Percentiles rank a stretch among this genome's conserved stretches.
Conservation (phyloP, 202 grass and related monocot genomes). For the Cymbopogon flexuosus region DNA sequence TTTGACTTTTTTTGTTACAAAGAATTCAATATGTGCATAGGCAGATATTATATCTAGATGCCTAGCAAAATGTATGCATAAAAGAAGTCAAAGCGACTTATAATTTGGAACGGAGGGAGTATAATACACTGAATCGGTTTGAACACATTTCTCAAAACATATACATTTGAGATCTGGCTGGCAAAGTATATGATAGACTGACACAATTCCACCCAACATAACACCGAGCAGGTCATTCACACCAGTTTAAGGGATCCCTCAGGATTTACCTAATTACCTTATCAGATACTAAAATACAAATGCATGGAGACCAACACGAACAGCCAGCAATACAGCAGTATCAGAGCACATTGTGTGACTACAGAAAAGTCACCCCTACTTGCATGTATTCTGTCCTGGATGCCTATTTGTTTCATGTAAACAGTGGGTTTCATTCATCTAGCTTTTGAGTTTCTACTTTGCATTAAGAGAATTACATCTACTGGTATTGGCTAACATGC, state of each 20-base stretch:
- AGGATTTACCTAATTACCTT: slow-evolving; percentile 10
- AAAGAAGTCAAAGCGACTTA: no score
- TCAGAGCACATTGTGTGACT: slow-evolving; percentile 4
- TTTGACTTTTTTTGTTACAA: no score
- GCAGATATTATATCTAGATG: no score
- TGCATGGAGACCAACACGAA: neutral
- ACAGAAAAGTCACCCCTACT: neutral
- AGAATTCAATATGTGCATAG: no score
- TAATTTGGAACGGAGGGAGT: neutral
- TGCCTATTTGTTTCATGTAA: neutral
- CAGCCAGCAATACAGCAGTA: neutral
- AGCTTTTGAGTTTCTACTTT: slow-evolving; percentile 4
- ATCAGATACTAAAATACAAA: neutral
- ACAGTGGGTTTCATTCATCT: neutral
- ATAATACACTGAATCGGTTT: neutral
- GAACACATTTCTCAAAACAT: neutral
- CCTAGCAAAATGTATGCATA: no score
- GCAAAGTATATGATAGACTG: neutral
- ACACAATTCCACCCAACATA: neutral
- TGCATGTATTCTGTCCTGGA: slow-evolving; percentile 11
- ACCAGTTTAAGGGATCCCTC: neutral
- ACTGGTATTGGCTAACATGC: slow-evolving; percentile 1
- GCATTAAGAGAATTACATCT: slow-evolving; percentile 18
- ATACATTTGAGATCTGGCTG: neutral
- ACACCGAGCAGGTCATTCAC: neutral